These are phyloP conservation scores for Dioscorea cayenensis DNA, from an alignment of 116 monocot genomes.

Conservation along the genomic window DNA sequence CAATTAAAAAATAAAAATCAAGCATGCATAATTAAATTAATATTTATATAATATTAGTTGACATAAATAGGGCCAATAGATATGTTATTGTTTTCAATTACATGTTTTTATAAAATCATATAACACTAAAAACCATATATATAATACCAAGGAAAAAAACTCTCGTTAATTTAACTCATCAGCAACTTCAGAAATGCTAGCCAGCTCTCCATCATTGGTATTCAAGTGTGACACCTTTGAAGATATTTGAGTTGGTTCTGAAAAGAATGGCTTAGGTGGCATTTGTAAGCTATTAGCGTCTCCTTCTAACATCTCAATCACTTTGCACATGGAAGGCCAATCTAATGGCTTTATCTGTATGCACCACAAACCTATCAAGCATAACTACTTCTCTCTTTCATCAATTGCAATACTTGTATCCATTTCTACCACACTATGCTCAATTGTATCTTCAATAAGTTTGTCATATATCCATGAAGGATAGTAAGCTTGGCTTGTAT, in stretches of 20 bases:
- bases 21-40: too few species aligned
- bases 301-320: conserved; percentile 33
- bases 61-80: too few species aligned
- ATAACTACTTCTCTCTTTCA: conserved; percentile 27
- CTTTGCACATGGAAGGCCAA: conserved; percentile 35
- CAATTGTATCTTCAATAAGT: neutral
- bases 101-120: too few species aligned
- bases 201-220: too few species aligned
- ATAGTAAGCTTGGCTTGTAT: conserved; percentile 26
- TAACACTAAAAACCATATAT: too few species aligned
- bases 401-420: neutral
- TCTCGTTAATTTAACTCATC: too few species aligned
- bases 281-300: conserved; percentile 10
- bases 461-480: conserved; percentile 51
- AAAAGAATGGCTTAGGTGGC: conserved; percentile 32
- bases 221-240: too few species aligned
- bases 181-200: too few species aligned
- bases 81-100: too few species aligned
- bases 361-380: conserved; percentile 40
- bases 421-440: neutral
- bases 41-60: too few species aligned
- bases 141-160: too few species aligned
- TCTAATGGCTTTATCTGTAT: conserved; percentile 35
- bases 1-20: too few species aligned
- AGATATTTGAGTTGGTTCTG: neutral